Evolutionary conservation across 305 asterid species (phyloP), one percentile per base, ranked within the genome.

Genomic region (Fraxinus albicans): DNA sequence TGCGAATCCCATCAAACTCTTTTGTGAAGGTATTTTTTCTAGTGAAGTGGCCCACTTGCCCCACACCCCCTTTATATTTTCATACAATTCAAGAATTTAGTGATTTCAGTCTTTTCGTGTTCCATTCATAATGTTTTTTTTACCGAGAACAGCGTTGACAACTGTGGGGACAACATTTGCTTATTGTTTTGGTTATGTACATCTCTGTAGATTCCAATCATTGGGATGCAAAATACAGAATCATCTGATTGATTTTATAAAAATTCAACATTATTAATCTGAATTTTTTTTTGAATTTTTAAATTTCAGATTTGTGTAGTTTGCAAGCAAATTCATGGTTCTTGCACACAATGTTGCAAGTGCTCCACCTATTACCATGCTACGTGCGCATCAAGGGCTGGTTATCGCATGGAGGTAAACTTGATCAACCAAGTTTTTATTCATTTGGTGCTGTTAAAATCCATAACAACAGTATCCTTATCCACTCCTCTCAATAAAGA

Each of bases 301-400:
- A 80, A 77, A 78, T 87, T 87, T 81, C 97, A 96, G 99, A 95
- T 93, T 80, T 96, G 99, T 92, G 98, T 96, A 76, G 97, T 96
- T 79, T 96, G 99, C 93, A 96, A 93, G 88, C 99, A 96, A 91
- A 96, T 94, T 81, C 99, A 96, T 86, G 99, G 99, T 86, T 95
- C 99, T 70, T 96, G 99, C 86, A 96, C 98, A 50, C 98, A 96
- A 84, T 96, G 99, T 86, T 86, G 89, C 91, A 95, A 93, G 92
- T 96, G 99, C 83, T 93, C 98, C 78, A 96, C 98, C 63, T 93
- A 92, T 86, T 96, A 91, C 84, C 99, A 96, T 90, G 98, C 99
- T 40, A 93, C 86, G 91, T 96, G 99, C 77, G 99, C 98, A 44
- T 90, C 98, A 80, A 92, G 98, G 86, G 99, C 99, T 31, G 99